phyloP scores from a whole-genome alignment of 768 basidiomycete species.

The Serpula lacrymans region DNA sequence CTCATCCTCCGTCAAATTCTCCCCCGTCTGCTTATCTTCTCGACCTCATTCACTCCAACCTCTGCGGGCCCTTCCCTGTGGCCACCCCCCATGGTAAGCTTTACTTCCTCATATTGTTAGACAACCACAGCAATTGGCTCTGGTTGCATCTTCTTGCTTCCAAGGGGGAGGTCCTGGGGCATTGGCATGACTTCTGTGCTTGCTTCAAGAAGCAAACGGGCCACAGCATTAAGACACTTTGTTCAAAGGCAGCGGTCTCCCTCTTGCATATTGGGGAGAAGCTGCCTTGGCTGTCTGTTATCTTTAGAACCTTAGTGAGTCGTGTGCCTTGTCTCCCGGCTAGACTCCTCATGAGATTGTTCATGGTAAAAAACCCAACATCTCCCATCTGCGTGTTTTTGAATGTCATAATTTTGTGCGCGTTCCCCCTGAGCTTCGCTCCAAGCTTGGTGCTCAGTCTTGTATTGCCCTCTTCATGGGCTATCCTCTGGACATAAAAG shows the following conservation, averaged over 20 bases:
- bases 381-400: slow-evolving; percentile 18
- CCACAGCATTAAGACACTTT: too few species aligned
- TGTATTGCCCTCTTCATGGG: slow-evolving; percentile 1
- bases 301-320: neutral
- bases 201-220: too few species aligned
- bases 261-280: slow-evolving; percentile 12
- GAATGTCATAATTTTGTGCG: slow-evolving; percentile 12
- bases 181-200: too few species aligned
- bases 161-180: too few species aligned
- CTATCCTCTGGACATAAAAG: slow-evolving; percentile 1
- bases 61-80: too few species aligned
- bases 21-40: too few species aligned
- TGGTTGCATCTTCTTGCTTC: too few species aligned
- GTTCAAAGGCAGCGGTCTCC: slow-evolving; percentile 16
- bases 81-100: too few species aligned
- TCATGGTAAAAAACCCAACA: slow-evolving; percentile 17
- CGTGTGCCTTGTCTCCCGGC: too few species aligned
- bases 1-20: slow-evolving; percentile 14
- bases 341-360: slow-evolving; percentile 23
- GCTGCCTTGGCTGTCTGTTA: slow-evolving; percentile 4
- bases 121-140: too few species aligned
- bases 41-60: too few species aligned
- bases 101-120: too few species aligned
- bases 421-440: neutral
- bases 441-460: slow-evolving; percentile 10